Evolutionary conservation across 2,329 filamentous ascomycete genomes (phyloP).

Genomic region (Penicillium oxalicum): DNA sequence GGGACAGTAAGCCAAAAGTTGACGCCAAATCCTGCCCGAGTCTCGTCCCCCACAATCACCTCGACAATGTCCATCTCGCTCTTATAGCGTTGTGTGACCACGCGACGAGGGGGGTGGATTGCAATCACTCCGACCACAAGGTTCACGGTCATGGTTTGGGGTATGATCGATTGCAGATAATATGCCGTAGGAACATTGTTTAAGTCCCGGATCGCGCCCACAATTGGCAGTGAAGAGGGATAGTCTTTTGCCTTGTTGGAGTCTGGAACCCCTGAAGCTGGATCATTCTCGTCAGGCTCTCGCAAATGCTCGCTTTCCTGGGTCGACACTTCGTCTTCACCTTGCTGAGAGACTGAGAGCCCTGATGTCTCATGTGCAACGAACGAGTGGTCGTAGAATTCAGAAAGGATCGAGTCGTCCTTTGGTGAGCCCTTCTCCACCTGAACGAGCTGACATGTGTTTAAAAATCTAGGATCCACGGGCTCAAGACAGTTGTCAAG

Average conservation of each 20-base stretch:
- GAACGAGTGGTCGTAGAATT: constrained; percentile 75
- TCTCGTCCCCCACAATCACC: constrained; percentile 78
- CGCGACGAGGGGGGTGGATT: constrained; percentile 59
- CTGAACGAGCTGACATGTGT: constrained; percentile 24
- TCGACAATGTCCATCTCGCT: constrained; percentile 63
- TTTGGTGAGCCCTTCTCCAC: constrained; percentile 7
- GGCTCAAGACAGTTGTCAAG: constrained; percentile 9
- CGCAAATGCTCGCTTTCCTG: constrained; percentile 22
- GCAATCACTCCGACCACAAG: constrained; percentile 75
- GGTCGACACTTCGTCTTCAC: constrained; percentile 16
- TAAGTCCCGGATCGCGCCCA: constrained; percentile 55
- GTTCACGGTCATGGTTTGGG: constrained; percentile 76
- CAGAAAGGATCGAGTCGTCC: constrained; percentile 44
- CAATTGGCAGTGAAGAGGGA: constrained; percentile 28
- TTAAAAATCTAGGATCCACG: constrained; percentile 26
- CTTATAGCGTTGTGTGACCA: constrained; percentile 55
- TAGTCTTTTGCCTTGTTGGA: constrained; percentile 9
- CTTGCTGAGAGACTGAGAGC: constrained; percentile 18
- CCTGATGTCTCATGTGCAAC: constrained; percentile 57
- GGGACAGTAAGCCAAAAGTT: constrained; percentile 69
- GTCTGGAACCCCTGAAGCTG: constrained; percentile 1
- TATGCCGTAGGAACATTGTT: constrained; percentile 62
- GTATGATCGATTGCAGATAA: constrained; percentile 61
- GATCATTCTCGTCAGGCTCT: constrained; percentile 14
- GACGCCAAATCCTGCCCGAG: constrained; percentile 69